Evolutionary conservation across 306 rosid species (phyloP), one percentile per base, ranked within the genome.

Genomic region (Quillaja saponaria): DNA sequence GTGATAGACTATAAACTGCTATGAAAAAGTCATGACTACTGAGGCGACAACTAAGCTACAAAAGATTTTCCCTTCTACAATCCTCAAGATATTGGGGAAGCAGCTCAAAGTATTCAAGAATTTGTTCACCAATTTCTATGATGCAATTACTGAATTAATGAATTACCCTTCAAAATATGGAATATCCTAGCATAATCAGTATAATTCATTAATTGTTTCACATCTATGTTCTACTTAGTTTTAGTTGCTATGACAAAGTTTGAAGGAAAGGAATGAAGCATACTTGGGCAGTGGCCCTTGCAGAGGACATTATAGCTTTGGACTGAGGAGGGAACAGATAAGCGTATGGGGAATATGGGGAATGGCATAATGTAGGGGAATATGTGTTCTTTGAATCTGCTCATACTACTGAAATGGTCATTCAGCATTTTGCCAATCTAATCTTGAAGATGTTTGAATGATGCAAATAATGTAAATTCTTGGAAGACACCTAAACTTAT

Each of bases 261-360:
- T 84, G 34, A 52, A 76, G 53, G 87, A 75, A 55, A 88, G 74
- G 15, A 76, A 66, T 21, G 28, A 0, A 4, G 90, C 80, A 16
- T 84, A 90, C 11, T 85, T 90, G 45, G 96, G 96, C 13, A 60
- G 77, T 25, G 90, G 94, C 0, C 67, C 56, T 6, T 77, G 57
- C 53, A 78, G 88, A 75, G 87, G 83, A 48, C 74, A 68, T 49
- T n/a, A n/a, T n/a, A n/a, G n/a, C n/a, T 19, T 25, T 7, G 85
- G 71, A n/a, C 47, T 88, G 96, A 25, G 94, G 96, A 16, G 82
- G 91, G 49, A 80, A 53, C 75, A 76, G 81, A 15, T n/a, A n/a
- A n/a, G 82, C 75, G 1, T 51, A 50, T 11, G 8, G 44, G 25
- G 75, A 76, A 16, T 80, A 41, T 55, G 56, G 77, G 7, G 25